Base-by-base conservation (phyloP, 2,329 filamentous ascomycete genomes). In the Chalaropsis thielavioides region DNA sequence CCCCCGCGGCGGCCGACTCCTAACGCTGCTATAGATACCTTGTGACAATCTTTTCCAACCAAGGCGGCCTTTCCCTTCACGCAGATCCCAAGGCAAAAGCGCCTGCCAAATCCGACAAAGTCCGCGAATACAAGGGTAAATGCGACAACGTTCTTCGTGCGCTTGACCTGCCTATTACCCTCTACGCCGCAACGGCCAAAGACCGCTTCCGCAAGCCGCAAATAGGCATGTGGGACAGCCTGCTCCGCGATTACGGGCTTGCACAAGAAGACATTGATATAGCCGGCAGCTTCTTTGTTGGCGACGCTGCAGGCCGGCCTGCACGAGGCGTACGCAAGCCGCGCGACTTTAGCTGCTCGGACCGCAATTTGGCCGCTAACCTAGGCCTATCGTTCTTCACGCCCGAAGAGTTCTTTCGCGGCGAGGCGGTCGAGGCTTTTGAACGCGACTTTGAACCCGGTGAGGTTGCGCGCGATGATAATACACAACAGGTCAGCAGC, bases 361-460 rank as follows among this genome's bases (percentile, higher is more conserved):
- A 87, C 71, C 77, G 90, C 66, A 89, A 96, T 71, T 87, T 97
- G 70, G 92, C 94, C 2, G 80, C 86, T 68, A 97, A 99, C 71
- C 76, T 92, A 13, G 89, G 89, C 3, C 83, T 99, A 69, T 72
- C 77, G 13, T 99, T 92, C 73, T 78, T 85, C 66, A 96, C 92
- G 0, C 94, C 94, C 0, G 94, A 99, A 72, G 92, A 96, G 73
- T 96, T 87, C 76, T 97, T 97, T 72, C 81, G 92, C 0, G 80
- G 81, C 1, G 82, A 90, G 69, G 71, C 81, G 27, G 78, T 87
- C 0, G 81, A 85, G 68, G 80, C 83, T 0, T 94, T 89, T 71
- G 74, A 75, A 10, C 80, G 89, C 64, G 77, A 82, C 0, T 95
- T 97, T 70, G 86, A 96, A 68, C 82, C 92, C 19, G 75, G 75